Conservation (phyloP, 768 basidiomycete species). For the Coprinellus aureogranulatus region DNA sequence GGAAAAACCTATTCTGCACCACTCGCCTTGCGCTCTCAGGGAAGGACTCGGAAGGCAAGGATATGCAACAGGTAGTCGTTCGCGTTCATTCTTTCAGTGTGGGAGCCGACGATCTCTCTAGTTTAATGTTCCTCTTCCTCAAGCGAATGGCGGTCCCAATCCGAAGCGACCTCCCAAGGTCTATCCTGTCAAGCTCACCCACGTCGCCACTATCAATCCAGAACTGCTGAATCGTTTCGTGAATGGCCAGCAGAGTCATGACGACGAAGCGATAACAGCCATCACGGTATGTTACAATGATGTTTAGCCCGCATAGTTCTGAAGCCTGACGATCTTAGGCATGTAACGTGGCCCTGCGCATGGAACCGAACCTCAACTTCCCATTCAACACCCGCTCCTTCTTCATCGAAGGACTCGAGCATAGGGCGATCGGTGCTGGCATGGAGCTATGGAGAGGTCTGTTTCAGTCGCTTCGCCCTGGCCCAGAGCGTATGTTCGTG, state of each 20-base stretch:
- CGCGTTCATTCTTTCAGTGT: slow-evolving; percentile 1
- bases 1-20: slow-evolving; percentile 68
- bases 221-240: slow-evolving; percentile 59
- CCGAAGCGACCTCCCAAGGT: slow-evolving; percentile 51
- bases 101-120: slow-evolving; percentile 23
- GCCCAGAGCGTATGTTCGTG: slow-evolving; percentile 58
- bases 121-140: slow-evolving; percentile 60
- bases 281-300: slow-evolving; percentile 49
- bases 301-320: not conserved
- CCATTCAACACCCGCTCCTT: slow-evolving; percentile 77
- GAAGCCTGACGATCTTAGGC: slow-evolving; percentile 40
- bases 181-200: slow-evolving; percentile 60
- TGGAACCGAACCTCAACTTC: slow-evolving; percentile 65
- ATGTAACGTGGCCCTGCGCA: slow-evolving; percentile 71
- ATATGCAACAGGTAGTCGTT: slow-evolving; percentile 35
- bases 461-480: slow-evolving; percentile 76
- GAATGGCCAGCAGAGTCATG: slow-evolving; percentile 59
- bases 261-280: slow-evolving; percentile 59
- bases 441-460: slow-evolving; percentile 77
- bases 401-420: slow-evolving; percentile 55
- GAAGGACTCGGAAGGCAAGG: slow-evolving; percentile 42
- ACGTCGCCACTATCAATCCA: slow-evolving; percentile 41
- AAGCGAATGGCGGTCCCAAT: slow-evolving; percentile 32
- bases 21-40: slow-evolving; percentile 56
- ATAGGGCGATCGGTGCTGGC: slow-evolving; percentile 53